phyloP scores from a whole-genome alignment of 495 filamentous ascomycete genomes.

The Penicillium arizonense region DNA sequence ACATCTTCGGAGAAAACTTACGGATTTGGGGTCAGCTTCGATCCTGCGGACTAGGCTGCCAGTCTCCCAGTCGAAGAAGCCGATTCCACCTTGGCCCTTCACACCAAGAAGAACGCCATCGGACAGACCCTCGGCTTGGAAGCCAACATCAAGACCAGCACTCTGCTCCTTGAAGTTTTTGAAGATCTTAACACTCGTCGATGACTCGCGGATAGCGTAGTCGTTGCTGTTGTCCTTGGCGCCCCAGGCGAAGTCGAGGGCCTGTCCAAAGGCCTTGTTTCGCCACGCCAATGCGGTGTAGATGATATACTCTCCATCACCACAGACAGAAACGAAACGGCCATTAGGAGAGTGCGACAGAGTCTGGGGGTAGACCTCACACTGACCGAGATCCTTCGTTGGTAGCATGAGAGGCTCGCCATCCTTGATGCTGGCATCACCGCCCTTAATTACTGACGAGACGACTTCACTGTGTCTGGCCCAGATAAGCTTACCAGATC shows the following conservation, averaged over 20 bases:
- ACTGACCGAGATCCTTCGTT: conserved; percentile 91
- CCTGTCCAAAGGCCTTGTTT: conserved; percentile 95
- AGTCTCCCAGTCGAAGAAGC: conserved; percentile 93
- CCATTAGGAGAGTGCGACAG: conserved; percentile 96
- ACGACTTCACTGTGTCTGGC: conserved; percentile 92
- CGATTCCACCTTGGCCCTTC: conserved; percentile 90
- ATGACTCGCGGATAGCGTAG: conserved; percentile 91
- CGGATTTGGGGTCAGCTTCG: conserved; percentile 85
- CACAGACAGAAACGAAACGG: conserved; percentile 94
- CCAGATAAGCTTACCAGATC: conserved; percentile 93
- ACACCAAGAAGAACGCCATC: conserved; percentile 93
- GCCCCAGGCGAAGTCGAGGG: conserved; percentile 95
- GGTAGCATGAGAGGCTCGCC: conserved; percentile 80
- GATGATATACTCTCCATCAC: conserved; percentile 97
- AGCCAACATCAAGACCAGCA: conserved; percentile 88
- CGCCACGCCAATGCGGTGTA: conserved; percentile 97
- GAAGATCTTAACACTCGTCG: conserved; percentile 92
- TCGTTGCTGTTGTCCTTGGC: conserved; percentile 98
- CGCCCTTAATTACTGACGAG: conserved; percentile 91
- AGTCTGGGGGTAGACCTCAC: conserved; percentile 95
- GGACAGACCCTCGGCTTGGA: conserved; percentile 88
- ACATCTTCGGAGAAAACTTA: conserved; percentile 31
- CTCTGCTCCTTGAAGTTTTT: conserved; percentile 95
- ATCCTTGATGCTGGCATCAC: conserved; percentile 80
- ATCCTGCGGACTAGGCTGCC: conserved; percentile 89